Percentiles rank a stretch among this genome's conserved stretches.
phyloP scores from a whole-genome alignment of 2,329 filamentous ascomycete genomes.

The Periconia digitata region DNA sequence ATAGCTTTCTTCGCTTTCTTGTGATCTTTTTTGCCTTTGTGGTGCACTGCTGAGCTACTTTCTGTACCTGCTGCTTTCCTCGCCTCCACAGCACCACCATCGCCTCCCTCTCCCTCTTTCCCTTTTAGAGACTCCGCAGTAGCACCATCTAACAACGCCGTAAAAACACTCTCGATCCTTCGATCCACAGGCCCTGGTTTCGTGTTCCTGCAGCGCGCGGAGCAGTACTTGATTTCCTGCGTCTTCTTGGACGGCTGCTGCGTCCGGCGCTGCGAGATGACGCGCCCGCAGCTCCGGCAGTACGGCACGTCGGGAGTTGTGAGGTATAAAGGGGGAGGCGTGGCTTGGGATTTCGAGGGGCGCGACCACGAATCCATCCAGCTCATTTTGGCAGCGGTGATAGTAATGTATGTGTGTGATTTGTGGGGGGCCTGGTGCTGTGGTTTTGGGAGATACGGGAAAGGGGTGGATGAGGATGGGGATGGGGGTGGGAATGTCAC shows the following conservation, averaged over 20 bases:
- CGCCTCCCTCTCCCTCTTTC: slow-evolving; percentile 18
- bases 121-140: slow-evolving; percentile 21
- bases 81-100: background rate
- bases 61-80: slow-evolving; percentile 11
- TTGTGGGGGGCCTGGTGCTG: background rate
- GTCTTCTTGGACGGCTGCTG: slow-evolving; percentile 18
- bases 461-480: background rate
- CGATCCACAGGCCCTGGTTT: slow-evolving; percentile 55
- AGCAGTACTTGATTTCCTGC: slow-evolving; percentile 58
- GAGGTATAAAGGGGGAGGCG: slow-evolving; percentile 59
- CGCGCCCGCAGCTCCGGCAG: slow-evolving; percentile 59
- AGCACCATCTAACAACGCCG: slow-evolving; percentile 42
- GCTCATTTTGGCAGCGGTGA: slow-evolving; percentile 40
- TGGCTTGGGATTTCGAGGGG: slow-evolving; percentile 44
- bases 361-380: slow-evolving; percentile 55
- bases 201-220: slow-evolving; percentile 54
- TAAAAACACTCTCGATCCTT: slow-evolving; percentile 56
- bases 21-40: slow-evolving; percentile 4
- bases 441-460: background rate
- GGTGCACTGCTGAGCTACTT: background rate
- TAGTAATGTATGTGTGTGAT: background rate
- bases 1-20: slow-evolving; percentile 30
- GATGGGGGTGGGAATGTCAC: background rate
- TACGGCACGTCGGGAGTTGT: slow-evolving; percentile 54
- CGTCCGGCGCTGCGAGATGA: slow-evolving; percentile 50